phyloP scores from a whole-genome alignment of 2,329 filamentous ascomycete species.

The Colletotrichum somersetense region DNA sequence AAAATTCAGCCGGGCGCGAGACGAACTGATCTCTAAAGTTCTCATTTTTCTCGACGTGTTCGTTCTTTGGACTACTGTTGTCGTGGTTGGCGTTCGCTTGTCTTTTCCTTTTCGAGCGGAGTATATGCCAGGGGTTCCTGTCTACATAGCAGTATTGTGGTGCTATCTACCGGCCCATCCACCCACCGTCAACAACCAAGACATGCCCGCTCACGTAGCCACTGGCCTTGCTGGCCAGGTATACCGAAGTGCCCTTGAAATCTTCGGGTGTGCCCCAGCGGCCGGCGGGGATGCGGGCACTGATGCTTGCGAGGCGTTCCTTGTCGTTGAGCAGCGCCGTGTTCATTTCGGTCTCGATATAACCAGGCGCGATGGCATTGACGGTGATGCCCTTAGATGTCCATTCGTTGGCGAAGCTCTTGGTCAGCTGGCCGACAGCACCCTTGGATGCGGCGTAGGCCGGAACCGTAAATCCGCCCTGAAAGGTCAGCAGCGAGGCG shows the following conservation, averaged over 20 bases:
- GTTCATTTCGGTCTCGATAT: constrained; percentile 97
- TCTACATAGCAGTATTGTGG: neutral
- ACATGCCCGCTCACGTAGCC: constrained; percentile 86
- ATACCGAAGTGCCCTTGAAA: constrained; percentile 87
- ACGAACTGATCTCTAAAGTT: neutral
- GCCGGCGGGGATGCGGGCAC: constrained; percentile 84
- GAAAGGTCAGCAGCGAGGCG: constrained; percentile 83
- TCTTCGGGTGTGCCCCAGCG: constrained; percentile 88
- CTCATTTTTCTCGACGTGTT: neutral
- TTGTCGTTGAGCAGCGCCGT: constrained; percentile 80
- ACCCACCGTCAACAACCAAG: constrained; percentile 88
- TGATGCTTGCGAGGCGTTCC: constrained; percentile 78
- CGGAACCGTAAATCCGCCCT: constrained; percentile 89
- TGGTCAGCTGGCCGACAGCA: constrained; percentile 86
- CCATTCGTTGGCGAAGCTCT: constrained; percentile 90
- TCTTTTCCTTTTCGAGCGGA: no score
- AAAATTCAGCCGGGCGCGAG: neutral
- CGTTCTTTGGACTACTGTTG: neutral
- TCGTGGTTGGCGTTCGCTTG: neutral
- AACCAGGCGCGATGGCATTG: constrained; percentile 90
- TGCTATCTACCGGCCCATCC: constrained; percentile 82
- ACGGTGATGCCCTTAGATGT: constrained; percentile 82
- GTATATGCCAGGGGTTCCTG: no score
- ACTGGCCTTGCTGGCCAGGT: constrained; percentile 80
- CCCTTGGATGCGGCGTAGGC: constrained; percentile 91